phyloP scores from a whole-genome alignment of 352 stramenopile species.

The Pythium rishiriense region DNA sequence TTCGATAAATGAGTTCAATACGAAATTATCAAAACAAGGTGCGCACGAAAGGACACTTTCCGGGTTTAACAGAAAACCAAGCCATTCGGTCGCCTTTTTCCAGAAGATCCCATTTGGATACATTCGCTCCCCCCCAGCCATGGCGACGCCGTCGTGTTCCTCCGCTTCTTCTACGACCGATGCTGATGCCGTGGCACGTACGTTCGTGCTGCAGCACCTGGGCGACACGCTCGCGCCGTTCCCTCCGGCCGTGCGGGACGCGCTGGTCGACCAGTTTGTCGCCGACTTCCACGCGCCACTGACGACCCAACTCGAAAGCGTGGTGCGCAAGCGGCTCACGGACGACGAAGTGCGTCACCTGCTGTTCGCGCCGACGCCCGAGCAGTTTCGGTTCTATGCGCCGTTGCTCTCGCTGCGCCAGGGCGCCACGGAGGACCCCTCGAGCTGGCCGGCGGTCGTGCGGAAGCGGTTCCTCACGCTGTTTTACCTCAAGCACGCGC shows the following conservation, averaged over 20 bases:
- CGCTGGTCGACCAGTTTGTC: conserved; percentile 31
- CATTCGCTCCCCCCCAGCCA: not conserved
- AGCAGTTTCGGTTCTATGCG: conserved; percentile 34
- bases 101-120: too few species aligned
- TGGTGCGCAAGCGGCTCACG: conserved; percentile 39
- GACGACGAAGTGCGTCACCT: conserved; percentile 41
- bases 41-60: not conserved
- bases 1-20: not conserved
- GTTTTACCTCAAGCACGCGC: conserved; percentile 45
- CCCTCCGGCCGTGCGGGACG: conserved; percentile 23
- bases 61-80: conserved; percentile 4
- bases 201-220: conserved; percentile 26
- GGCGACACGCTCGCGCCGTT: conserved; percentile 27
- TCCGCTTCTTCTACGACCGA: not conserved
- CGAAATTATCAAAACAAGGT: conserved; percentile 10
- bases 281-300: conserved; percentile 28
- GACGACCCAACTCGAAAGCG: conserved; percentile 35
- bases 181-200: not conserved
- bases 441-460: conserved; percentile 17
- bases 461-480: conserved; percentile 42
- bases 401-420: conserved; percentile 25
- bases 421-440: not conserved
- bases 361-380: conserved; percentile 30
- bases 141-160: not conserved
- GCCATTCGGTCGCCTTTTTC: too few species aligned